Base-by-base conservation (phyloP, 805 yeast genomes). In the Ogataea corticis region DNA sequence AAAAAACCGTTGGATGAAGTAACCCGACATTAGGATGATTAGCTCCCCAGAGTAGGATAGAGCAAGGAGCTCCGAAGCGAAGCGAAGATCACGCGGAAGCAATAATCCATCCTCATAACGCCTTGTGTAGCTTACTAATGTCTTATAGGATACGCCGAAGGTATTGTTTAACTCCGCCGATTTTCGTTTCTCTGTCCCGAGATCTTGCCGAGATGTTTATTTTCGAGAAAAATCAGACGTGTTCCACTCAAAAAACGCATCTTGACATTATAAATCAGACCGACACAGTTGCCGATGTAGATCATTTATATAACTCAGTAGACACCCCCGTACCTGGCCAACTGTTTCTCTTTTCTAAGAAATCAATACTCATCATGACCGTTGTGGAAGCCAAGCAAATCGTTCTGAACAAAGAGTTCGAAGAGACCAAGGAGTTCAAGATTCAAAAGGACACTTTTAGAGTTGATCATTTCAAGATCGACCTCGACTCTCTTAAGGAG, bases 381-480 rank as follows among this genome's bases (percentile, higher is more conserved):
- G 17, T 41, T 18, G 17, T 41, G 12, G 27, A 15, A 13, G 45
- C 45, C 2, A 32, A 42, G 35, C 34, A 27, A 29, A 33, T 34
- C 9, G 45, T 42, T n/a, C 34, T 42, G 27, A 27, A 31, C 37
- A 31, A 17, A 7, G 40, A 42, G 14, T 42, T 36, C 45, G 35
- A 42, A n/a, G 35, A 16, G 5, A 29, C 30, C 29, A 7, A 13
- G n/a, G 18, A 35, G 17, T 42, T 42, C 32, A 21, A 17, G 7
- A 21, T 28, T 12, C 10, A 41, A 15, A 23, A 42, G 4, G 45
- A 36, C 29, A 42, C 45, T n/a, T 42, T 42, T 30, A 28, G 35
- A 30, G 39, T 42, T 10, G 40, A 42, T 13, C 30, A 33, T 25
- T 42, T 42, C 32, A 21, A 33, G 19, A 42, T 42, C 23, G 45